Base-by-base conservation (phyloP, 2,329 filamentous ascomycete genomes). In the Penicillium sp. region DNA sequence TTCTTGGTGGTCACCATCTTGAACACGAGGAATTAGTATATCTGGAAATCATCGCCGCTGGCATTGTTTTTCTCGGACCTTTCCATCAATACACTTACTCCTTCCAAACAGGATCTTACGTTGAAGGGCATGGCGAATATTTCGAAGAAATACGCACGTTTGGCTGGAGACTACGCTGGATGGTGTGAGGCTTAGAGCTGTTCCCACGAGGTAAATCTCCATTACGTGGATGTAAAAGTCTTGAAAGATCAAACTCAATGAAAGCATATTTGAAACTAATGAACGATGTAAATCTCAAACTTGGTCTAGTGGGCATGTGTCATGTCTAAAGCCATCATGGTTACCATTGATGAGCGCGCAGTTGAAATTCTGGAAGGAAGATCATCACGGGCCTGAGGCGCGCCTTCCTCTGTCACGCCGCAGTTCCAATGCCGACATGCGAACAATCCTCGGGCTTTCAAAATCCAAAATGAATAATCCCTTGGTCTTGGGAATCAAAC, bases 1-100 rank as follows among this genome's bases (percentile, higher is more conserved):
- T 82, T 82, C 62, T 79, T 84, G 54, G 71, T 75, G 67, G 84
- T 82, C 8, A 88, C 67, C 1, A 57, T 71, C 3, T 25, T 66
- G 6, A 64, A 69, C 41, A 71, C 68, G 11, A 47, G 64, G 1
- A 63, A 68, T 31, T 67, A 69, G 35, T 68, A 66, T 37, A 69
- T 71, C 37, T 71, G 67, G 68, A 71, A 71, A 48, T 68, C 65
- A 0, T 68, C 65, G 2, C 65, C 67, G 1, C 35, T 70, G 43
- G 68, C 67, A 2, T 54, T 71, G 25, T 45, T 70, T 7, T 70
- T 67, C 42, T 69, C 67, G 2, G 62, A 64, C 38, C 31, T 71
- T 3, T 37, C 59, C 12, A 31, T 68, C 10, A 66, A 70, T 45
- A 62, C 59, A 4, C 39, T 53, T 15, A 54, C 49, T 2, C 55